Base-by-base conservation (phyloP, 2,329 filamentous ascomycete species). In the Monosporascus sp. region DNA sequence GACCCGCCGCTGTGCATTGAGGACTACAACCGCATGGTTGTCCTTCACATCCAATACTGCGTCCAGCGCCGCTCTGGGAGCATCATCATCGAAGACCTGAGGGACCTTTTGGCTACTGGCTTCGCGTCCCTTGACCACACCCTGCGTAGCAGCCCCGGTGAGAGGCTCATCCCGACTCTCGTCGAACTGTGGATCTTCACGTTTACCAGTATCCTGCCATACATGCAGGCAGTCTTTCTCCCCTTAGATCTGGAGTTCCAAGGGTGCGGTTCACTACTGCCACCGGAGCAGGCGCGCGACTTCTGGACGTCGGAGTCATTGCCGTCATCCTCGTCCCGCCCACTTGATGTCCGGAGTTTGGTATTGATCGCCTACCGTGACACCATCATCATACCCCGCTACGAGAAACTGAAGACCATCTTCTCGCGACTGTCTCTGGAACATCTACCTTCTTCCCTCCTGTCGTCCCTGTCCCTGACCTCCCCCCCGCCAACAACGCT, bases 161-260 rank as follows among this genome's bases (percentile, higher is more conserved):
- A 96, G 56, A 83, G 87, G 36, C 81, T 97, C n/a, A 91, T 97
- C 22, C 90, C 91, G 0, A 85, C 91, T 52, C 78, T 99, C 1
- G 93, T 97, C 2, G 91, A 96, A 67, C 85, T 97, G 66, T 99
- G 94, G 94, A 83, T 95, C 55, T 86, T 94, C 47, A 92, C 94
- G 0, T 97, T 97, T 64, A 93, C 91, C 3, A 88, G 84, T 7
- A 90, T 97, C 38, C 73, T 97, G 5, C 94, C 94, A 0, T 97
- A 96, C 66, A 86, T 99, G 63, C 93, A 97, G 73, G 91, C 93
- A 1, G 92, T 97, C 1, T 97, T 99, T 66, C 76, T 99, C 2
- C 94, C 92, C 0, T 75, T 99, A 1, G 94, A 99, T 65, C 82
- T 96, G 11, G 94, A 99, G 68, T 96, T 99, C 67, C 87, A 90